A percentile compares a stretch with the other conserved stretches of the same genome.
Conservation (phyloP, 2,329 filamentous ascomycete genomes). For the Juglanconis juglandina region DNA sequence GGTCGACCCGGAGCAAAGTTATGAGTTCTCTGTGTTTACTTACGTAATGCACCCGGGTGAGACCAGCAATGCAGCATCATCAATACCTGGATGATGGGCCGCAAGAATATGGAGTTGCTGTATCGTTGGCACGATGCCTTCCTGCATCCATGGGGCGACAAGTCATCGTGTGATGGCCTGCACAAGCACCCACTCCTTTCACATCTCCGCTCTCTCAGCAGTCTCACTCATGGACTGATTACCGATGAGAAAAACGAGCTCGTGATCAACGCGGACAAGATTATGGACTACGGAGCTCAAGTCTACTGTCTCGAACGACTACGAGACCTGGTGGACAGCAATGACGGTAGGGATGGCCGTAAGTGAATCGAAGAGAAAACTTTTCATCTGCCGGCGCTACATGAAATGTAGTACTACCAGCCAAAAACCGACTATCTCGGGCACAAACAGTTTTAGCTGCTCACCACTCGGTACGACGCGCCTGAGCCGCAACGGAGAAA, state of each 20-base stretch:
- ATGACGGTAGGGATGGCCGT: not conserved
- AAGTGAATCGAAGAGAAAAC: not conserved
- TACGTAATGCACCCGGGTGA: not conserved
- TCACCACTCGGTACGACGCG: not conserved
- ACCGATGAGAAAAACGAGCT: not conserved
- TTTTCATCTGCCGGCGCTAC: not conserved
- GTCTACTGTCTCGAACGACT: not conserved
- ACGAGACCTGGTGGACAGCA: not conserved
- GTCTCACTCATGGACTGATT: not conserved
- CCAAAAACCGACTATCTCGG: not conserved
- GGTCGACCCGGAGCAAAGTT: not conserved
- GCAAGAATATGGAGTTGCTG: not conserved
- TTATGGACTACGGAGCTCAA: slow-evolving; percentile 20
- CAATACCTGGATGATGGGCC: not conserved
- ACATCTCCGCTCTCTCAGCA: not conserved
- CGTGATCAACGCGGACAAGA: slow-evolving; percentile 15
- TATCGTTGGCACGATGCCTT: not conserved
- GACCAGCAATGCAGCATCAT: not conserved
- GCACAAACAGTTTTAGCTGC: not conserved
- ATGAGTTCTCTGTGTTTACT: slow-evolving; percentile 1
- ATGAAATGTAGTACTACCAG: slow-evolving; percentile 1
- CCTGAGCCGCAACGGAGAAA: not conserved
- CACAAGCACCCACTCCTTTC: not conserved
- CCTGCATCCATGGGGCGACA: not conserved
- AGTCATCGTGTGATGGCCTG: not conserved